phyloP scores from a whole-genome alignment of 805 yeast genomes.

The Schizosaccharomyces cryophilus region DNA sequence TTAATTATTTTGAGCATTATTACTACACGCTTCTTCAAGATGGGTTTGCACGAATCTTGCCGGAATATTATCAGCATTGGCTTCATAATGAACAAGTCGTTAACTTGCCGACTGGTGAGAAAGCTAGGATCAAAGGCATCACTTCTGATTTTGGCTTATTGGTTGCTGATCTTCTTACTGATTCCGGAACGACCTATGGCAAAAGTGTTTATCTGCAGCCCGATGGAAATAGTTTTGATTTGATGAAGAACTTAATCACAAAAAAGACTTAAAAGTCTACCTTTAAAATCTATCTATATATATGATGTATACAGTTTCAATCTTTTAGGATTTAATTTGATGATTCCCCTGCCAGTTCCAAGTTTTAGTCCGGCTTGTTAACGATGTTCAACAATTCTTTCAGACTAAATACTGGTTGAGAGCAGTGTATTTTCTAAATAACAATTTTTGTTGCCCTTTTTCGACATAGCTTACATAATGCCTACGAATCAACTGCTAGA shows the following conservation, averaged over 20 bases:
- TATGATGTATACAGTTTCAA: too few relatives aligned
- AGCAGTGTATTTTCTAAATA: too few relatives aligned
- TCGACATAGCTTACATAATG: too few relatives aligned
- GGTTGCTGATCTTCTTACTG: constrained; percentile 41
- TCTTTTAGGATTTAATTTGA: too few relatives aligned
- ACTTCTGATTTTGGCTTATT: constrained; percentile 66
- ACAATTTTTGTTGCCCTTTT: too few relatives aligned
- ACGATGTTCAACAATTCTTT: too few relatives aligned
- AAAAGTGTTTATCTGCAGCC: constrained; percentile 56
- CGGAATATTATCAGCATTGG: constrained; percentile 64
- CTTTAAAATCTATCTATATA: background rate
- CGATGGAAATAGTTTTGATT: constrained; percentile 92
- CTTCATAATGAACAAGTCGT: constrained; percentile 57
- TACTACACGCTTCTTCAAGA: constrained; percentile 19
- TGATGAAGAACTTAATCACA: constrained; percentile 68
- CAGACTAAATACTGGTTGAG: too few relatives aligned
- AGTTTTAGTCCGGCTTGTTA: too few relatives aligned
- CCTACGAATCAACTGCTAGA: too few relatives aligned
- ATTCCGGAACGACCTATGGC: constrained; percentile 24
- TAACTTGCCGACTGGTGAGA: constrained; percentile 26
- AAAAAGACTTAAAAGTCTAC: constrained; percentile 17
- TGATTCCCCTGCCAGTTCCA: too few relatives aligned
- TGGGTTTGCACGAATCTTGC: constrained; percentile 47
- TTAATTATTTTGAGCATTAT: constrained; percentile 41
- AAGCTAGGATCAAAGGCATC: constrained; percentile 56